Evolutionary conservation across 805 yeast species (phyloP).

Genomic region (Nakazawaea holstii): DNA sequence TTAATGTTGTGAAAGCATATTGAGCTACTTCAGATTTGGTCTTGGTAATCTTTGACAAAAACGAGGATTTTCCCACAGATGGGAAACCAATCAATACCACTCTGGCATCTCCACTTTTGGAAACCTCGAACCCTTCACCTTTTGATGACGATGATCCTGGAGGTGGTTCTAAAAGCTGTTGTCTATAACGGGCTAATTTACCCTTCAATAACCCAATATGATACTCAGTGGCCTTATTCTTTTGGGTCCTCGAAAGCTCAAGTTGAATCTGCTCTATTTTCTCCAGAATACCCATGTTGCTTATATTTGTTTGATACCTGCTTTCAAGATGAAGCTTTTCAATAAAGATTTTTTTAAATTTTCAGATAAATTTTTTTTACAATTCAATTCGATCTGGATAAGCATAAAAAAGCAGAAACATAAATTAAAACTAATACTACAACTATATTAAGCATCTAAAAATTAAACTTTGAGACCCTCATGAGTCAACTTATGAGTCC

Average conservation of each 20-base stretch:
- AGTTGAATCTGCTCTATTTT: constrained; percentile 86
- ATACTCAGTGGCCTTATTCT: constrained; percentile 96
- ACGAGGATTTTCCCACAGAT: constrained; percentile 94
- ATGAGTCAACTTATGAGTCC: constrained; percentile 18
- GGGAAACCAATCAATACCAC: constrained; percentile 96
- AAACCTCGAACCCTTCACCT: constrained; percentile 87
- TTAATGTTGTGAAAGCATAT: constrained; percentile 92
- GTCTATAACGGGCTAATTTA: constrained; percentile 85
- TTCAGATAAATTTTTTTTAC: too few species aligned
- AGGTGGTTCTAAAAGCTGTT: constrained; percentile 87
- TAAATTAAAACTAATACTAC: neutral
- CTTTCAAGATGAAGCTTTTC: too few species aligned
- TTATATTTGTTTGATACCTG: too few species aligned
- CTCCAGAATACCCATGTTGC: constrained; percentile 31
- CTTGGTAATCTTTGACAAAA: constrained; percentile 82
- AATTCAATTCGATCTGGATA: too few species aligned
- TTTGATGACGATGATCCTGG: constrained; percentile 63
- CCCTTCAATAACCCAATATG: constrained; percentile 94
- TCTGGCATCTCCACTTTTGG: constrained; percentile 94
- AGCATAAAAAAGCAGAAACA: neutral
- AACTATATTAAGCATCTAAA: neutral
- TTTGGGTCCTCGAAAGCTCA: constrained; percentile 92
- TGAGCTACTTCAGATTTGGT: constrained; percentile 94
- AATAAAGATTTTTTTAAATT: neutral
- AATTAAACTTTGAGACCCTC: constrained; percentile 14